These are phyloP conservation scores for Candida buenavistaensis DNA, from an alignment of 1,139 yeast species.

Conservation along the genomic window DNA sequence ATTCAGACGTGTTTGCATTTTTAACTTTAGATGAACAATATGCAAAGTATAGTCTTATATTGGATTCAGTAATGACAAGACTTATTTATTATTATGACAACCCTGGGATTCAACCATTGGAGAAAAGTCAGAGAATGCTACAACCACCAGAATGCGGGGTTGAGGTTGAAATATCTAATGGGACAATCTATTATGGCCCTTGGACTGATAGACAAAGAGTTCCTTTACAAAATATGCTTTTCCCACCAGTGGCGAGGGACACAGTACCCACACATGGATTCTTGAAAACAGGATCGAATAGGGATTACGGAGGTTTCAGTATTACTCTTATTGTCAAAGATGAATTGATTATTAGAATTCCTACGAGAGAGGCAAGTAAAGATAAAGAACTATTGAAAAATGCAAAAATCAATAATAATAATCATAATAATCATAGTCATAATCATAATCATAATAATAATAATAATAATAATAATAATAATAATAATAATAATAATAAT, in stretches of 20 bases:
- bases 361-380: constrained; percentile 82
- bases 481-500: constrained; percentile 1
- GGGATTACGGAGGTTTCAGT: constrained; percentile 60
- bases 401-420: too few relatives aligned
- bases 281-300: constrained; percentile 42
- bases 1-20: constrained; percentile 30
- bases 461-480: constrained; percentile 11
- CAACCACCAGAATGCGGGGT: constrained; percentile 62
- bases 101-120: constrained; percentile 60
- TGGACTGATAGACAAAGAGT: constrained; percentile 90
- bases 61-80: constrained; percentile 61
- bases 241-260: constrained; percentile 69
- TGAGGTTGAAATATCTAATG: constrained; percentile 57
- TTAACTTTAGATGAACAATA: constrained; percentile 59
- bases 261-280: constrained; percentile 44
- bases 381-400: constrained; percentile 45
- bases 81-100: constrained; percentile 67
- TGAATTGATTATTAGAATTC: constrained; percentile 69
- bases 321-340: constrained; percentile 59
- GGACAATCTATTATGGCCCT: constrained; percentile 85
- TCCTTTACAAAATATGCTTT: constrained; percentile 62
- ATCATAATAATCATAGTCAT: constrained; percentile 5
- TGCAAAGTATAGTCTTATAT: constrained; percentile 73
- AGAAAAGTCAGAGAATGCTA: constrained; percentile 15
- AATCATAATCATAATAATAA: too few relatives aligned